Percentiles rank a stretch among this genome's conserved stretches.
These are phyloP conservation scores for Mycena rebaudengoi DNA, from an alignment of 768 basidiomycete genomes.

Conservation along the genomic window DNA sequence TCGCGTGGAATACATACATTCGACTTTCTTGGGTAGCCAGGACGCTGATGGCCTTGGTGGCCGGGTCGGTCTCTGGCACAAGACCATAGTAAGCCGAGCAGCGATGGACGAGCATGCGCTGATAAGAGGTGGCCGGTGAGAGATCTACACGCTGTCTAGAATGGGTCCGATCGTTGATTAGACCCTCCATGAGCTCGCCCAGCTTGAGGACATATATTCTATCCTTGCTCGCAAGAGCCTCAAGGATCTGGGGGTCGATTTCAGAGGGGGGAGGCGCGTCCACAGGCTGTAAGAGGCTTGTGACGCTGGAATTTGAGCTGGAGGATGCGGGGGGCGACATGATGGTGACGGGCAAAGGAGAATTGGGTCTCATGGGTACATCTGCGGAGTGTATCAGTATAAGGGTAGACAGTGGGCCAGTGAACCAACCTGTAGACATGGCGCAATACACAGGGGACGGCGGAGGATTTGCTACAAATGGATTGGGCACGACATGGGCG, in stretches of 20 bases:
- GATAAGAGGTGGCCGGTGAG: conserved; percentile 78
- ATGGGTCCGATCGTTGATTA: conserved; percentile 73
- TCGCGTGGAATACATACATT: conserved; percentile 63
- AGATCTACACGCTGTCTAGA: conserved; percentile 71
- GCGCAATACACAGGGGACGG: background rate
- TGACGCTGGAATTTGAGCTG: conserved; percentile 23
- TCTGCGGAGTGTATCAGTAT: background rate
- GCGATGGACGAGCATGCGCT: conserved; percentile 85
- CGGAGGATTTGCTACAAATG: conserved; percentile 12
- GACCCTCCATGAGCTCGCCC: conserved; percentile 84
- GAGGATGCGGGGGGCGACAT: conserved; percentile 24
- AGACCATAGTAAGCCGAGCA: conserved; percentile 85
- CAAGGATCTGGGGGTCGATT: conserved; percentile 82
- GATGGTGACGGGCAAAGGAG: conserved; percentile 23
- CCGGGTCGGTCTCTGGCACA: conserved; percentile 71
- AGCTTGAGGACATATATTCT: conserved; percentile 87
- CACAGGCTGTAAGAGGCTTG: conserved; percentile 18
- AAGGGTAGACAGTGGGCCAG: background rate
- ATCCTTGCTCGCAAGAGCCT: conserved; percentile 89
- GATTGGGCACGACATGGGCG: conserved; percentile 15
- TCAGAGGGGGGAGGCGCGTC: conserved; percentile 45
- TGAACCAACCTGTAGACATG: conserved; percentile 10
- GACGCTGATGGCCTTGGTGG: conserved; percentile 71
- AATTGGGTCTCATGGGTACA: background rate
- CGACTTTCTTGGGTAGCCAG: conserved; percentile 67